phyloP scores from a whole-genome alignment of 345 rosid species.

The Eutrema japonicum region DNA sequence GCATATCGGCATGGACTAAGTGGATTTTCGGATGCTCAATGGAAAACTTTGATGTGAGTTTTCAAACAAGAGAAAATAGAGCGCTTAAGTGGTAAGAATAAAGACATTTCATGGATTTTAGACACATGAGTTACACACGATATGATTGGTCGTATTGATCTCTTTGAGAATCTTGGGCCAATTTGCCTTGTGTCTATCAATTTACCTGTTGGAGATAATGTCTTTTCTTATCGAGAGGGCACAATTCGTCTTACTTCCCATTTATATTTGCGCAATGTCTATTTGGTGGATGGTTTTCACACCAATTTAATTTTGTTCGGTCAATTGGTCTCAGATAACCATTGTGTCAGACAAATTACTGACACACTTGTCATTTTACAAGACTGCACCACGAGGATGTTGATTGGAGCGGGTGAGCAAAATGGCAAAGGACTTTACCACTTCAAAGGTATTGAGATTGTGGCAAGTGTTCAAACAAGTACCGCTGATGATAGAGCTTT shows the following conservation, averaged over 20 bases:
- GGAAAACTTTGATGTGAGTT: not conserved
- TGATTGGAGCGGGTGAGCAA: not conserved
- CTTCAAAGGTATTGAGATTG: no score
- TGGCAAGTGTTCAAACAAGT: not conserved
- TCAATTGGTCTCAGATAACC: not conserved
- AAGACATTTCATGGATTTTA: not conserved
- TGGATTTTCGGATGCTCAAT: not conserved
- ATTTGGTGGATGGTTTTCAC: not conserved
- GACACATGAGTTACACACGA: not conserved
- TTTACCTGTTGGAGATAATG: not conserved
- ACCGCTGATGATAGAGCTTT: no score
- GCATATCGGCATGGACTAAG: not conserved
- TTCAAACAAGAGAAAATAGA: no score
- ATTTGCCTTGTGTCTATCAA: no score
- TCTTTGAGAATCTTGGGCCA: no score
- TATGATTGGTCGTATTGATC: not conserved
- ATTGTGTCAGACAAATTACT: not conserved
- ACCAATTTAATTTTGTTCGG: not conserved
- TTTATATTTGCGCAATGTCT: not conserved
- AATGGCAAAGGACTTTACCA: no score
- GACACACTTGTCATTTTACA: not conserved
- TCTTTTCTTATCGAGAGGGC: not conserved
- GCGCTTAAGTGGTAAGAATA: not conserved
- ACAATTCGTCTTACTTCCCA: not conserved
- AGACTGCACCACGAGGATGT: not conserved